Evolutionary conservation across 139 green algal genomes (phyloP), one percentile per base, ranked within the genome.

Genomic region (Deuterostichococcus epilithicus): DNA sequence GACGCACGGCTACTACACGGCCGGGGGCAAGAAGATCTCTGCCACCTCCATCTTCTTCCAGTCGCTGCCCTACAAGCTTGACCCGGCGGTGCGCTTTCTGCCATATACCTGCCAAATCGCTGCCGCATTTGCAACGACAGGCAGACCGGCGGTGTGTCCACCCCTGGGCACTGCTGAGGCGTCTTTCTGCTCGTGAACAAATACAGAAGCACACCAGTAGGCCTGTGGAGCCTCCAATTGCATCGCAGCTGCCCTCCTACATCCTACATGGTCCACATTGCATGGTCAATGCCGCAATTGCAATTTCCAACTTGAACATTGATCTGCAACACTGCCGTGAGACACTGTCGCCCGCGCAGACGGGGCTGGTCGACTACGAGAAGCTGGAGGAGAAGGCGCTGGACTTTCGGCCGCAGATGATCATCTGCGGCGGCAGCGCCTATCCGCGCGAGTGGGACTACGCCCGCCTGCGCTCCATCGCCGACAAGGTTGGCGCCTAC

Each of bases 1-100:
- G 42, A 97, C 91, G 8, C 92, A 97, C 78, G 92, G 92, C 47
- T 98, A 97, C 86, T 97, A 97, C 86, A 97, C 91, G 44, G 88
- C 86, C 47, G 74, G 81, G 32, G 92, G 91, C 33, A 96, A 95
- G 84, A 92, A 92, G 77, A 91, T 97, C 72, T 94, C 88, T 1
- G 90, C 90, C 76, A 94, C 92, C 63, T 94, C 88, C 63, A 96
- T 97, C 73, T 97, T 90, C 72, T 97, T 97, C 76, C 86, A 96
- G 86, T 93, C 84, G 25, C 82, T 97, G 81, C 90, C 93, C 0
- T 97, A 97, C 89, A 98, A 98, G 90, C 90, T 99, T 1, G 81
- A 98, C 80, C 81, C 83, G 0, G 39, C 89, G 86, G 87, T 91
- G 73, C 20, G 73, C 13, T 33, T 26, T 42, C 26, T 70, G 71